phyloP scores from a whole-genome alignment of 129 eudicot species.

The Silybum marianum region DNA sequence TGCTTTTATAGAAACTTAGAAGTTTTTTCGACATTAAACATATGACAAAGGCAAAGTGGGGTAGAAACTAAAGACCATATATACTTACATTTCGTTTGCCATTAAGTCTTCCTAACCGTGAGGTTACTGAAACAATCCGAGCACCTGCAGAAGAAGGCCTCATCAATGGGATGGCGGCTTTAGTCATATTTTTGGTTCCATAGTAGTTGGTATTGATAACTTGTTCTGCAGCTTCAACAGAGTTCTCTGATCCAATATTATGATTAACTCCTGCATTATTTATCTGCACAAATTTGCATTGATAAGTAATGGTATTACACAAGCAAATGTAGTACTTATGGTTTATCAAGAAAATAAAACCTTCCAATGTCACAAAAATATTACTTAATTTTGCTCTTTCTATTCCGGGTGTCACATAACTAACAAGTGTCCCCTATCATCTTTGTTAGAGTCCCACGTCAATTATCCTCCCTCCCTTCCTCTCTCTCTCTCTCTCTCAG shows the following conservation, averaged over 20 bases:
- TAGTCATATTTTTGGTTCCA: conserved; percentile 73
- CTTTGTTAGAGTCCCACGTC: too few relatives aligned
- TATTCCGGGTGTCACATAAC: not conserved
- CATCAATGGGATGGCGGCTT: conserved; percentile 81
- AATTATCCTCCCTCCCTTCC: too few relatives aligned
- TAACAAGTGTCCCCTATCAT: not conserved
- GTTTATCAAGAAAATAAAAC: too few relatives aligned
- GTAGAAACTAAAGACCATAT: not conserved
- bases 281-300: conserved; percentile 44
- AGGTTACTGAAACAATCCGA: conserved; percentile 79
- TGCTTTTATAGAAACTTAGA: not conserved
- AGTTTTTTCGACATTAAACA: not conserved
- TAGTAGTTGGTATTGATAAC: conserved; percentile 65
- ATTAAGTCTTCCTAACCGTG: conserved; percentile 78
- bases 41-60: not conserved
- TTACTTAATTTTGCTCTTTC: not conserved
- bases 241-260: conserved; percentile 68
- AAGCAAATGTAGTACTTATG: not conserved
- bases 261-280: conserved; percentile 83
- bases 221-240: conserved; percentile 70
- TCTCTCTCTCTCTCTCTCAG: too few relatives aligned
- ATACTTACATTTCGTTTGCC: conserved; percentile 82
- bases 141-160: conserved; percentile 68
- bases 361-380: not conserved
- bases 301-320: not conserved